Conservation (phyloP, 1,284 basidiomycete genomes). For the Ustilago crameri region DNA sequence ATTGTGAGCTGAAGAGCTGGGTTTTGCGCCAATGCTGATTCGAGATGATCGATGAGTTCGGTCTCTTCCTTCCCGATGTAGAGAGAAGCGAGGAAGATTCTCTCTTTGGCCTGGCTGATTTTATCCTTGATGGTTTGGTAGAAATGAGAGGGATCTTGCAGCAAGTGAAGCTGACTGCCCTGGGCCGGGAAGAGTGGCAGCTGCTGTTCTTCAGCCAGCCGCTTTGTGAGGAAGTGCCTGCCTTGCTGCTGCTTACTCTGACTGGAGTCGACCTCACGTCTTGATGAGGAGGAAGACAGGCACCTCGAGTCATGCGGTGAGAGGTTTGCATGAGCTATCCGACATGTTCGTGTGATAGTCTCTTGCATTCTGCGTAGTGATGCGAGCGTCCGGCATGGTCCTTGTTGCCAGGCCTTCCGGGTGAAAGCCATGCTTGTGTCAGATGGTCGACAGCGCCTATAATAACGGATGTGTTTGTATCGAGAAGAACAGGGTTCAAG, state of each 20-base stretch:
- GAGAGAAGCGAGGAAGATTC: constrained; percentile 60
- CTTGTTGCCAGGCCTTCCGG: too few species aligned
- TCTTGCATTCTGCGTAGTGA: too few species aligned
- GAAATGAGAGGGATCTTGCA: constrained; percentile 43
- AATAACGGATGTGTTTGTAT: not conserved
- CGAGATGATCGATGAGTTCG: constrained; percentile 48
- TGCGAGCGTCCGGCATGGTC: too few species aligned
- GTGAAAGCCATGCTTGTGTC: too few species aligned
- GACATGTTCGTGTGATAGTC: too few species aligned
- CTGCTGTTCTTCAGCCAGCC: constrained; percentile 17
- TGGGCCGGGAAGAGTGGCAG: constrained; percentile 45
- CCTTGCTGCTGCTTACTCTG: not conserved
- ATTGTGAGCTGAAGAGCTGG: constrained; percentile 78
- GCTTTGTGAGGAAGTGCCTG: constrained; percentile 26
- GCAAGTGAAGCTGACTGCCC: constrained; percentile 35
- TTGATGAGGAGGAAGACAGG: not conserved
- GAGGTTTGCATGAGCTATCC: too few species aligned
- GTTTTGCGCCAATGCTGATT: constrained; percentile 69
- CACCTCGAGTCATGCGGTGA: too few species aligned
- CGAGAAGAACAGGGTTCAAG: not conserved
- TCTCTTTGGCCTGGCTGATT: constrained; percentile 35
- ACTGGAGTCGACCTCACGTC: not conserved
- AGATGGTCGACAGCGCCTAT: too few species aligned
- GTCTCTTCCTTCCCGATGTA: constrained; percentile 63
- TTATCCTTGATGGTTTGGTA: constrained; percentile 39